Evolutionary conservation across 176 grass and related monocot species (phyloP).

Genomic region (Carex myosuroides): DNA sequence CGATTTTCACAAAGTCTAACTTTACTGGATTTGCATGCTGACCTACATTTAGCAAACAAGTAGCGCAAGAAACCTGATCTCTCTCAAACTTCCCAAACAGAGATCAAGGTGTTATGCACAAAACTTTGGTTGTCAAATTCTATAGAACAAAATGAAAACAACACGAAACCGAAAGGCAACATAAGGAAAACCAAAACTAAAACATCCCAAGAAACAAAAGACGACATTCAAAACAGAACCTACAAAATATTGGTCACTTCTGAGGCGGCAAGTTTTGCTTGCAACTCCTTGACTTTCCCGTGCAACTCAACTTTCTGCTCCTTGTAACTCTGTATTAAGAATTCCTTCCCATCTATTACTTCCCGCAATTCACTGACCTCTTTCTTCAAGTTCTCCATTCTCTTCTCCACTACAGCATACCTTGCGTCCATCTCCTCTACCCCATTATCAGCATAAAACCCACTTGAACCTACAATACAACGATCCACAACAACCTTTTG

Average conservation of each 20-base stretch:
- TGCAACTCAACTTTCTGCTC: slow-evolving; percentile 75
- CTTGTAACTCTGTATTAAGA: slow-evolving; percentile 93
- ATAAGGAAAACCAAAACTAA: background rate
- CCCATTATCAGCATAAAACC: slow-evolving; percentile 36
- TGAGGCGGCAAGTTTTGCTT: slow-evolving; percentile 50
- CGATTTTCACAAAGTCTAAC: background rate
- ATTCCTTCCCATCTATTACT: slow-evolving; percentile 85
- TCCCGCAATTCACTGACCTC: slow-evolving; percentile 68
- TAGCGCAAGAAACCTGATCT: background rate
- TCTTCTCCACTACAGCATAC: slow-evolving; percentile 45
- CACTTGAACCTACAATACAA: slow-evolving; percentile 50
- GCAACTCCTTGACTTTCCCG: slow-evolving; percentile 81
- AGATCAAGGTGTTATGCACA: slow-evolving; percentile 4
- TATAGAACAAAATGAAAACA: background rate
- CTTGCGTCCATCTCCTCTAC: slow-evolving; percentile 36
- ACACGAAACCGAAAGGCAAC: background rate
- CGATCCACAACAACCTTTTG: slow-evolving; percentile 71
- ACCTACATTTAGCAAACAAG: background rate
- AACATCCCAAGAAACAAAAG: background rate
- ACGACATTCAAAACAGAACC: background rate
- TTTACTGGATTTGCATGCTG: background rate
- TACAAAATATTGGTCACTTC: slow-evolving; percentile 86
- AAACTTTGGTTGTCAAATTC: background rate
- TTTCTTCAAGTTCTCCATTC: slow-evolving; percentile 66
- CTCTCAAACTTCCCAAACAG: background rate